A percentile compares a stretch with the other conserved stretches of the same genome.
Conservation (phyloP, 495 filamentous ascomycete genomes). For the Hyphodiscus hymeniophilus region DNA sequence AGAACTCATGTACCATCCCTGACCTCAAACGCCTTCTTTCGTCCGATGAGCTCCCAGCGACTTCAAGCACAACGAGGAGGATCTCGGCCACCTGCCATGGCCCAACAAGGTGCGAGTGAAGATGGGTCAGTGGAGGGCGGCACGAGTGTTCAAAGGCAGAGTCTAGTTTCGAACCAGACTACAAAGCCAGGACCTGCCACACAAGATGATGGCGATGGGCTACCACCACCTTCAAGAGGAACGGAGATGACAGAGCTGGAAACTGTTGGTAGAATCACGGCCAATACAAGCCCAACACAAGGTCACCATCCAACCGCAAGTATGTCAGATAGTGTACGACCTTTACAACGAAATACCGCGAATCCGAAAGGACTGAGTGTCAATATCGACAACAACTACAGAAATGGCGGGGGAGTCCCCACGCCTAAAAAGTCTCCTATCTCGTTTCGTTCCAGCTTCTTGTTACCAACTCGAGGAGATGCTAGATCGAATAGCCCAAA, state of each 20-base stretch:
- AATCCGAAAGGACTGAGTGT: conserved; percentile 46
- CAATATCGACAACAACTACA: conserved; percentile 49
- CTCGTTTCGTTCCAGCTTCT: conserved; percentile 65
- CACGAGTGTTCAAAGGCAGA: conserved; percentile 14
- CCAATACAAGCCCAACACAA: conserved; percentile 66
- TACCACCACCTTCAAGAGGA: conserved; percentile 59
- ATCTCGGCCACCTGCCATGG: conserved; percentile 30
- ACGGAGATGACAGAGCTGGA: conserved; percentile 70
- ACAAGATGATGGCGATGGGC: conserved; percentile 45
- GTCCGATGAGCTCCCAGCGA: conserved; percentile 93
- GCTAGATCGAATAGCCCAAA: conserved; percentile 39
- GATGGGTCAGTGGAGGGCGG: conserved; percentile 9
- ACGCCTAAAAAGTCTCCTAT: conserved; percentile 61
- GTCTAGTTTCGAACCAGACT: conserved; percentile 20
- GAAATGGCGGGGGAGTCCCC: conserved; percentile 33
- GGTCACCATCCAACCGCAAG: conserved; percentile 57
- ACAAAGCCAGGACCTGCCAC: conserved; percentile 12
- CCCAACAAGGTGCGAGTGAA: conserved; percentile 23
- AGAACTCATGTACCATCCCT: conserved; percentile 85
- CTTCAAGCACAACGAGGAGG: conserved; percentile 81
- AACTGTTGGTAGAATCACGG: conserved; percentile 53
- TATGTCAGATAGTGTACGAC: conserved; percentile 63
- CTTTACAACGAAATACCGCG: conserved; percentile 50
- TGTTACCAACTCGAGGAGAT: conserved; percentile 44
- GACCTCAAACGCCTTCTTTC: conserved; percentile 85